Base-by-base conservation (phyloP, 208 protist genomes). In the Trypanosoma cruzi region DNA sequence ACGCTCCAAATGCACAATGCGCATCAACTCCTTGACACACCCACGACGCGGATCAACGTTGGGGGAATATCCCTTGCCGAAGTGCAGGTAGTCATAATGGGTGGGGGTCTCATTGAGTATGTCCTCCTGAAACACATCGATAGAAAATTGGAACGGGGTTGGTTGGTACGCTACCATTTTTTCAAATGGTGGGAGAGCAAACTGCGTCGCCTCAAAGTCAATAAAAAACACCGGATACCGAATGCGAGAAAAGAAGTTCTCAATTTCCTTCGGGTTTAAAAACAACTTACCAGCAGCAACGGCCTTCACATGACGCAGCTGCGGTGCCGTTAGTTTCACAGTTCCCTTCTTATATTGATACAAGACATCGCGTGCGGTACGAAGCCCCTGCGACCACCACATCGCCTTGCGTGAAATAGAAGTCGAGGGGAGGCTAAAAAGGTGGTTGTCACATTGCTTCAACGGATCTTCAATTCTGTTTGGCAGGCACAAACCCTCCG, bases 61-160 rank as follows among this genome's bases (percentile, higher is more conserved):
- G 8, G 88, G 88, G 29, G 81, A 93, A 71, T 89, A 95, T 16
- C 80, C 87, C 46, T 93, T 91, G 5, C 89, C 91, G 68, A 96
- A 94, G 75, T 96, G 89, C 14, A 96, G 66, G 55, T 88, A 96
- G 77, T 96, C 87, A 67, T 94, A 96, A 76, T 96, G 91, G 63
- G 71, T 88, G 0, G 91, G 91, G 29, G 79, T 91, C 77, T 96
- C 88, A 14, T 74, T 90, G 32, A 96, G 79, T 11, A 96, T 75
- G 73, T 96, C 88, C 46, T 90, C 49, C 73, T 94, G 87, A 66
- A 94, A 96, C 34, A 96, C 91, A 64, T 96, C 91, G 28, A 94
- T 57, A 18, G 91, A 96, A 75, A 96, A 94, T 71, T 96, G 91
- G 56, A 96, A 96, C 0, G 91, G 91, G 0, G 91, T 75, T 29